Percentiles rank a stretch among this genome's conserved stretches.
Evolutionary conservation across 208 protist genomes (phyloP).

Genomic region (Zelonia costaricensis): DNA sequence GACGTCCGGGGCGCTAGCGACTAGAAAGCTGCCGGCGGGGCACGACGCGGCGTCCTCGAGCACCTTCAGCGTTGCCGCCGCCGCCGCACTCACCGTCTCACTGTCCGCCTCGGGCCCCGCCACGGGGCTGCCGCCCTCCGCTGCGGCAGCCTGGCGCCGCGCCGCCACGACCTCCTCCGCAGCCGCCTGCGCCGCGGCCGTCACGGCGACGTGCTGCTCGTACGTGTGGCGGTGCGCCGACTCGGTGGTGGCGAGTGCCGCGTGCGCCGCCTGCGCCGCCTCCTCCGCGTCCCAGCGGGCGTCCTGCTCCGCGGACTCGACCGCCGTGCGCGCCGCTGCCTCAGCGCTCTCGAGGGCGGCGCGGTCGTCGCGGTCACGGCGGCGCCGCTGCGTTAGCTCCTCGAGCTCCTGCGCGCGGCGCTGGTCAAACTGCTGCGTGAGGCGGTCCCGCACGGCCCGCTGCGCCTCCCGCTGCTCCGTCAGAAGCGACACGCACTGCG

Average conservation of each 20-base stretch:
- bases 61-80: constrained; percentile 17
- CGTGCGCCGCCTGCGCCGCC: constrained; percentile 23
- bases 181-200: constrained; percentile 26
- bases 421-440: constrained; percentile 68
- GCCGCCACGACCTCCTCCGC: constrained; percentile 17
- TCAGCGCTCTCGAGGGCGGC: constrained; percentile 38
- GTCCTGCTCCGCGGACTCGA: constrained; percentile 46
- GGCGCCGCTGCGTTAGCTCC: constrained; percentile 42
- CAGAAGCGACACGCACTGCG: constrained; percentile 71
- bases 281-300: constrained; percentile 39
- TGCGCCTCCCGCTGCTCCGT: constrained; percentile 75
- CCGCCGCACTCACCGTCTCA: background rate
- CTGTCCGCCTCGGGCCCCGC: constrained; percentile 3
- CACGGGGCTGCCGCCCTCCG: no score
- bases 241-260: constrained; percentile 19
- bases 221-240: constrained; percentile 37
- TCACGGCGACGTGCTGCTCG: constrained; percentile 45
- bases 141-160: no score
- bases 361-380: constrained; percentile 34
- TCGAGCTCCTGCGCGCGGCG: constrained; percentile 62
- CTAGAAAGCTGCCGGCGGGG: constrained; percentile 1
- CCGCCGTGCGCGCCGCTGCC: constrained; percentile 13
- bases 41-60: constrained; percentile 19
- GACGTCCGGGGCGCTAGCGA: background rate
- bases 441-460: constrained; percentile 65